Percentiles rank a stretch among this genome's conserved stretches.
These are phyloP conservation scores for Pseudevernia furfuracea DNA, from an alignment of 495 filamentous ascomycete species.

Conservation along the genomic window DNA sequence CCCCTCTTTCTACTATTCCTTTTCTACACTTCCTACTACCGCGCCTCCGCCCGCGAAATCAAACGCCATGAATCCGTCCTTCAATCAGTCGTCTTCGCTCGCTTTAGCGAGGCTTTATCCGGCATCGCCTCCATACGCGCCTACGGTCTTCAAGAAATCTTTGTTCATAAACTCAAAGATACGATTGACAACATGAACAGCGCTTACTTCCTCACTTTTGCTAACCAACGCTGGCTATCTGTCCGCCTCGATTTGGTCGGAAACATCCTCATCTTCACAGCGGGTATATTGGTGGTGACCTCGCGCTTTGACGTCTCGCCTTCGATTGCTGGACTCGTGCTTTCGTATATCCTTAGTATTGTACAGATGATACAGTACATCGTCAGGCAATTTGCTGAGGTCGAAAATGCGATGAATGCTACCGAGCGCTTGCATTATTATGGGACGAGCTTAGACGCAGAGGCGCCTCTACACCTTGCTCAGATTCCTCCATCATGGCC, in stretches of 20 bases:
- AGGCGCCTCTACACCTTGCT: constrained; percentile 64
- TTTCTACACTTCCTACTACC: constrained; percentile 50
- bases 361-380: constrained; percentile 30
- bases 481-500: constrained; percentile 29
- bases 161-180: constrained; percentile 56
- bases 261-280: constrained; percentile 43
- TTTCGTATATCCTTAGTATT: constrained; percentile 52
- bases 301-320: constrained; percentile 45
- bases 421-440: constrained; percentile 62
- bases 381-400: constrained; percentile 52
- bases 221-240: constrained; percentile 69
- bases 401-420: constrained; percentile 63
- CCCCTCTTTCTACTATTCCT: constrained; percentile 36
- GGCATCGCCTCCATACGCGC: constrained; percentile 71
- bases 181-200: constrained; percentile 56
- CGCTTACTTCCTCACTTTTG: constrained; percentile 59
- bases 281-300: constrained; percentile 43
- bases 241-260: constrained; percentile 58
- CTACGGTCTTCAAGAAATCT: constrained; percentile 56
- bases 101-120: constrained; percentile 60
- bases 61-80: constrained; percentile 68
- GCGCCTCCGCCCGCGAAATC: constrained; percentile 61
- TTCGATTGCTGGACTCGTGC: constrained; percentile 54
- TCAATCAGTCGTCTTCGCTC: constrained; percentile 71
- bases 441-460: constrained; percentile 73